Base-by-base conservation (phyloP, 257 asterid genomes). In the Solanum microdontum region DNA sequence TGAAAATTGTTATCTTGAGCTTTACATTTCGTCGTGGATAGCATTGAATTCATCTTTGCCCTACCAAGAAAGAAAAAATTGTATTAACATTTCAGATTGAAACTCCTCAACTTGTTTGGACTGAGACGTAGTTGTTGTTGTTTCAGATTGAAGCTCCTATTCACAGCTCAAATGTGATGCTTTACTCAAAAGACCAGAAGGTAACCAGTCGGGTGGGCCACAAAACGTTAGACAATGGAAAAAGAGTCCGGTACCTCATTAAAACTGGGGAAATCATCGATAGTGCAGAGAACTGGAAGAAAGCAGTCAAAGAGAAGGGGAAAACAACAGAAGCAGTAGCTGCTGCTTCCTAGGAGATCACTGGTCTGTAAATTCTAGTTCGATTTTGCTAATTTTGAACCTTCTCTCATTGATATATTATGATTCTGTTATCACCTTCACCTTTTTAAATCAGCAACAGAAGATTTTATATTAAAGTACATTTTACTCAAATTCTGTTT, bases 121-220 rank as follows among this genome's bases (percentile, higher is more conserved):
- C 33, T 66, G 72, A 64, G 17, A 5, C 8, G 19, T 66, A 66
- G 17, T 66, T 66, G 73, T 66, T 66, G 8, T 40, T 40, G 28
- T 84, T 89, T 87, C 96, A 97, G 98, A 91, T 97, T 21, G 99
- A 95, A 91, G 99, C 98, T 2, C 99, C 99, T 1, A 92, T 97
- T 84, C 99, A 97, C 91, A 95, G 99, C 91, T 96, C 99, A 82
- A 97, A 97, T 7, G 99, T 96, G 94, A 97, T 97, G 99, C 98
- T 96, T 51, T 97, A 96, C 90, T 97, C 98, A 6, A 93, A 94
- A 89, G 98, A 94, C 73, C 86, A 96, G 90, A 87, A 94, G 24
- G 97, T 97, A 74, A 94, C 88, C 34, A 97, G 99, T 92, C 91
- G 99, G 82, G 98, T 95, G 39, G 99, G 99, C 74, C 99, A 97